A percentile compares a stretch with the other conserved stretches of the same genome.
Conservation (phyloP, 768 basidiomycete species). For the Tricholoma flavovirens region DNA sequence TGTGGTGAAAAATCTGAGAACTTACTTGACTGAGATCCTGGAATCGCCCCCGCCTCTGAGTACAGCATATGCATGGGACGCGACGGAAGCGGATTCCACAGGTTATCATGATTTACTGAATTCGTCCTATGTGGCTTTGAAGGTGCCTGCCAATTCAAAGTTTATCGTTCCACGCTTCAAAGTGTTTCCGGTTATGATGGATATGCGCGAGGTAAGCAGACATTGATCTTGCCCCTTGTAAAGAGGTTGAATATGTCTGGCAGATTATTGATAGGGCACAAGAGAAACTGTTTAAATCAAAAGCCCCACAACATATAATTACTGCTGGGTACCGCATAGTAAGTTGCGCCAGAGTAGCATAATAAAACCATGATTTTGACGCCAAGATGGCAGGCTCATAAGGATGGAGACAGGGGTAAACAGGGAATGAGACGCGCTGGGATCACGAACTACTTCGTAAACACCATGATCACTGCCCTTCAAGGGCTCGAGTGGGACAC, state of each 20-base stretch:
- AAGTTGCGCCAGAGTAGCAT: slow-evolving; percentile 14
- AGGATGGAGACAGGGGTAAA: slow-evolving; percentile 33
- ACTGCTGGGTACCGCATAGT: slow-evolving; percentile 62
- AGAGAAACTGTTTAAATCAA: slow-evolving; percentile 42
- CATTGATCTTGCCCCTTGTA: not conserved
- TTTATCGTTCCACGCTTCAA: slow-evolving; percentile 16
- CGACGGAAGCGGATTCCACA: slow-evolving; percentile 19
- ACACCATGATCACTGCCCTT: slow-evolving; percentile 68
- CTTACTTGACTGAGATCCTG: slow-evolving; percentile 36
- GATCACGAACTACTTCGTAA: slow-evolving; percentile 58
- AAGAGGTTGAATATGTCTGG: not conserved
- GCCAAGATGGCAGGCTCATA: slow-evolving; percentile 21
- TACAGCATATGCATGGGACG: slow-evolving; percentile 8
- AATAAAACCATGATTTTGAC: not conserved
- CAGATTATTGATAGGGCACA: slow-evolving; percentile 64
- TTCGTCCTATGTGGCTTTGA: slow-evolving; percentile 41
- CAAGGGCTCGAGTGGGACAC: slow-evolving; percentile 61
- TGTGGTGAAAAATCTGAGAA: slow-evolving; percentile 31
- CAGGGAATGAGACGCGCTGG: slow-evolving; percentile 33
- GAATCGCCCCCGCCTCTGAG: slow-evolving; percentile 4
- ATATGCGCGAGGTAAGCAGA: slow-evolving; percentile 48
- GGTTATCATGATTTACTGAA: slow-evolving; percentile 35
- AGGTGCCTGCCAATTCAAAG: slow-evolving; percentile 9
- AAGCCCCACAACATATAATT: slow-evolving; percentile 50
- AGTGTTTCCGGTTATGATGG: slow-evolving; percentile 35